Evolutionary conservation across 352 stramenopile genomes (phyloP).

Genomic region (Phytophthora quininea): DNA sequence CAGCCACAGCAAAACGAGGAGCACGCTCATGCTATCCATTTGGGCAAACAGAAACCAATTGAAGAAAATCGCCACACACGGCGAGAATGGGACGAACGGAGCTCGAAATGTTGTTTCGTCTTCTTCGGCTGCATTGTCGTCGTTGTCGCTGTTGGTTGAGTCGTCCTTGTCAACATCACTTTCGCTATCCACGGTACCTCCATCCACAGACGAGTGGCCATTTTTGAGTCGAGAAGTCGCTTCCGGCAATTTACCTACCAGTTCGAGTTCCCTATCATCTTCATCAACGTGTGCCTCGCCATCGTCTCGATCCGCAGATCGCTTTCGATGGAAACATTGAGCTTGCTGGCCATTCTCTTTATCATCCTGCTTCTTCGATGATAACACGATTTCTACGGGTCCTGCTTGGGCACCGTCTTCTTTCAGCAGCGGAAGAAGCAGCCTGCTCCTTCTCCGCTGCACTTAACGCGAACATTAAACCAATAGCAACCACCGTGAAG

Average conservation of each 20-base stretch:
- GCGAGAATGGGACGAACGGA: slow-evolving; percentile 75
- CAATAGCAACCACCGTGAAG: slow-evolving; percentile 59
- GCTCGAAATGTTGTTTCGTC: slow-evolving; percentile 59
- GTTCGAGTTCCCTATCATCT: slow-evolving; percentile 1
- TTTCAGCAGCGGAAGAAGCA: background rate
- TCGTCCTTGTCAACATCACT: slow-evolving; percentile 26
- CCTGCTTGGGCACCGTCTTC: slow-evolving; percentile 18
- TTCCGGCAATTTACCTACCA: slow-evolving; percentile 1
- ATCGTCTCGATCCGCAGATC: slow-evolving; percentile 26
- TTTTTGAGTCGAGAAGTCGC: slow-evolving; percentile 17
- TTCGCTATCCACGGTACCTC: slow-evolving; percentile 14
- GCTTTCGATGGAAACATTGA: slow-evolving; percentile 10
- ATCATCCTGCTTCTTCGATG: slow-evolving; percentile 31
- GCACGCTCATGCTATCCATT: slow-evolving; percentile 69
- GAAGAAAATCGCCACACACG: slow-evolving; percentile 87
- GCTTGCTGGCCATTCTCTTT: background rate
- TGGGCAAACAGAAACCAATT: slow-evolving; percentile 90
- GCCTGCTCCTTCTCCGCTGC: slow-evolving; percentile 42
- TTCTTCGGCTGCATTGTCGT: slow-evolving; percentile 42
- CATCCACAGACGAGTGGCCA: background rate
- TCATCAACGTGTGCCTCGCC: slow-evolving; percentile 2
- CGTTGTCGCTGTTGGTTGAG: slow-evolving; percentile 6
- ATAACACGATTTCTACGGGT: slow-evolving; percentile 22
- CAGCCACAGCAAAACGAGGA: slow-evolving; percentile 74
- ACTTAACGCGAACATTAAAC: slow-evolving; percentile 58